Conservation (phyloP, 2,329 filamentous ascomycete genomes). For the Fusarium newnesense region DNA sequence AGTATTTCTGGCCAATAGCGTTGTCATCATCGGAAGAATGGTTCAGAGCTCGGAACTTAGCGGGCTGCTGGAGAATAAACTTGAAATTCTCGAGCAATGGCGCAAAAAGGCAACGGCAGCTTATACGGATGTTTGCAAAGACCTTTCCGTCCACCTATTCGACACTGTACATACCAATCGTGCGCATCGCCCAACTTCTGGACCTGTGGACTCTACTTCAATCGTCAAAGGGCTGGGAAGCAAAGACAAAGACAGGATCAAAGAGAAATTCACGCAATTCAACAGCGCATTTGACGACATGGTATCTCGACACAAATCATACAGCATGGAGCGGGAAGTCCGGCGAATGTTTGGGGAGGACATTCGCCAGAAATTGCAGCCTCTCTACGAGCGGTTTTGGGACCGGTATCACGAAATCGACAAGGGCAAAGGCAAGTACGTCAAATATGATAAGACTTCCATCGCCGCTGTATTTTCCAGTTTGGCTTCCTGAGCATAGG, state of each 20-base stretch:
- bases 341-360: slow-evolving; percentile 82
- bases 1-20: slow-evolving; percentile 90
- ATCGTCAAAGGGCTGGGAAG: slow-evolving; percentile 85
- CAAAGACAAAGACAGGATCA: slow-evolving; percentile 96
- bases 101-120: slow-evolving; percentile 84
- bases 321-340: slow-evolving; percentile 92
- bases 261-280: slow-evolving; percentile 94
- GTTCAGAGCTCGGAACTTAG: slow-evolving; percentile 84
- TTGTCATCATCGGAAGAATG: slow-evolving; percentile 84
- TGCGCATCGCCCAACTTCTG: slow-evolving; percentile 75
- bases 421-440: slow-evolving; percentile 97
- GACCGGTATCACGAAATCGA: slow-evolving; percentile 97
- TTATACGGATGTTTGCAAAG: slow-evolving; percentile 90
- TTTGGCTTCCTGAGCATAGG: slow-evolving; percentile 50
- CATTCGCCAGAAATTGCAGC: slow-evolving; percentile 91
- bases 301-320: slow-evolving; percentile 81
- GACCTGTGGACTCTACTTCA: slow-evolving; percentile 81
- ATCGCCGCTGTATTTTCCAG: slow-evolving; percentile 74
- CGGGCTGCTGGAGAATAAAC: slow-evolving; percentile 74
- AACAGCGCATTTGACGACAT: slow-evolving; percentile 92
- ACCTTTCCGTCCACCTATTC: slow-evolving; percentile 84
- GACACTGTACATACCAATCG: slow-evolving; percentile 94
- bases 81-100: slow-evolving; percentile 79
- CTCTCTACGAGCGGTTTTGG: slow-evolving; percentile 94
- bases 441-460: slow-evolving; percentile 92